Evolutionary conservation across 2,329 filamentous ascomycete genomes (phyloP).

Genomic region (Fonsecaea monophora): DNA sequence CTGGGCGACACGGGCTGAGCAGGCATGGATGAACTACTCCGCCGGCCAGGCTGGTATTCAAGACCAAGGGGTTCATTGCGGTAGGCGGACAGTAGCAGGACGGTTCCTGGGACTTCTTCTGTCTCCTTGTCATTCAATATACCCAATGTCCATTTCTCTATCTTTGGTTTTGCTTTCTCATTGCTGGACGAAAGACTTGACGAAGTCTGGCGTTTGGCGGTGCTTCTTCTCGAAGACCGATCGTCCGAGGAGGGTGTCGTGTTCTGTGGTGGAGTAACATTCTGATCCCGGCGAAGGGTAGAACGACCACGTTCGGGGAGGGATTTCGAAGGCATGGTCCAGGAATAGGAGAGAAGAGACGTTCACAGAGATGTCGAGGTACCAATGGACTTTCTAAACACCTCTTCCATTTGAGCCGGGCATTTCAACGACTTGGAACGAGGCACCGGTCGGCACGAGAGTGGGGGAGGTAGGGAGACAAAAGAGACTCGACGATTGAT

Average conservation of each 20-base stretch:
- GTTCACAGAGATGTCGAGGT: not conserved
- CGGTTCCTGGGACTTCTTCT: conserved; percentile 80
- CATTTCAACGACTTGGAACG: not conserved
- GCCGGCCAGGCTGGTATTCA: conserved; percentile 63
- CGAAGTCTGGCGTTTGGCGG: conserved; percentile 6
- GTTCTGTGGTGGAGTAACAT: not conserved
- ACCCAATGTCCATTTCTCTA: conserved; percentile 68
- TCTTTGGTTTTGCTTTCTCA: conserved; percentile 23
- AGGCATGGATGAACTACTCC: conserved; percentile 56
- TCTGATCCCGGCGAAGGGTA: conserved; percentile 17
- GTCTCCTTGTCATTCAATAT: conserved; percentile 81
- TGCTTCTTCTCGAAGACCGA: not conserved
- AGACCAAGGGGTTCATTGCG: conserved; percentile 69
- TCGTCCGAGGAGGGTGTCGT: conserved; percentile 2
- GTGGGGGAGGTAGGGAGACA: not conserved
- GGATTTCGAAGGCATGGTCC: conserved; percentile 12
- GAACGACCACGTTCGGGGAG: conserved; percentile 16
- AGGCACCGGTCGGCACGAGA: not conserved
- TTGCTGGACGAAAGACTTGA: conserved; percentile 16
- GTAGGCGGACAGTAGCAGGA: conserved; percentile 65
- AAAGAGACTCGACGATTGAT: not conserved
- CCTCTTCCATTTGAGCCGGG: not conserved
- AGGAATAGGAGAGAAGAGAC: not conserved
- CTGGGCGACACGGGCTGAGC: conserved; percentile 49
- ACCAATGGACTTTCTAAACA: not conserved